Evolutionary conservation across 2,329 filamentous ascomycete genomes (phyloP).

Genomic region (Stagonosporopsis chrysanthemi): DNA sequence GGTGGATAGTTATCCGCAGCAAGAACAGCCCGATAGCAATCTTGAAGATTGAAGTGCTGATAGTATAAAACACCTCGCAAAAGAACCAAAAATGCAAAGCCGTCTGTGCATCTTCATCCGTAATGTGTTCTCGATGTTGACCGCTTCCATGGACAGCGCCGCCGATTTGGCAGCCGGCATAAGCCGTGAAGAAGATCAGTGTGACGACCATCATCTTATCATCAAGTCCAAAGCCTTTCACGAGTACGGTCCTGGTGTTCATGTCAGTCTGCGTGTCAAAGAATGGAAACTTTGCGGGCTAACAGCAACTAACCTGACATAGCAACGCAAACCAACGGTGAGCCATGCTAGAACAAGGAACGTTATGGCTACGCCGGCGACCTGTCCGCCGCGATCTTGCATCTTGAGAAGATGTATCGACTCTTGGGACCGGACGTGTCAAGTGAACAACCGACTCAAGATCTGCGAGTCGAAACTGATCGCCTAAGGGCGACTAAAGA

Average conservation of each 20-base stretch:
- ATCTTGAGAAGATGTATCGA: slow-evolving; percentile 18
- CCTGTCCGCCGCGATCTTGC: slow-evolving; percentile 38
- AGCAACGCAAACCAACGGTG: slow-evolving; percentile 48
- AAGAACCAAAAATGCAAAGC: slow-evolving; percentile 59
- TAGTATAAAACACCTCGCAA: slow-evolving; percentile 61
- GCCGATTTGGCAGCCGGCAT: slow-evolving; percentile 37
- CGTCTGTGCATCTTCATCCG: slow-evolving; percentile 33
- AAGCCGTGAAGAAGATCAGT: slow-evolving; percentile 49
- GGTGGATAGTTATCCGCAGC: slow-evolving; percentile 58
- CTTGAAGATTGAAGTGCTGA: slow-evolving; percentile 57
- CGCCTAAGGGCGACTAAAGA: slow-evolving; percentile 1
- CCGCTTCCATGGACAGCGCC: slow-evolving; percentile 51
- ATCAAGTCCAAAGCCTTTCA: slow-evolving; percentile 51
- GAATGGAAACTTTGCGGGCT: slow-evolving; percentile 2
- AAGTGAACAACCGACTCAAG: background rate
- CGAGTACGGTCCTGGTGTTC: slow-evolving; percentile 34
- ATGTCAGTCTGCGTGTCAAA: slow-evolving; percentile 11
- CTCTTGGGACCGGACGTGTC: slow-evolving; percentile 1
- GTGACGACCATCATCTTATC: slow-evolving; percentile 52
- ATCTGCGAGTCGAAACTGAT: background rate
- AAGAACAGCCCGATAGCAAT: slow-evolving; percentile 61
- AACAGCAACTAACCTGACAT: slow-evolving; percentile 41
- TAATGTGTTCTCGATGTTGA: slow-evolving; percentile 41
- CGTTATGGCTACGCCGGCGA: slow-evolving; percentile 41
- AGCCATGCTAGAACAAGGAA: slow-evolving; percentile 50